Evolutionary conservation across 805 yeast genomes (phyloP).

Genomic region (Metschnikowia sp.): DNA sequence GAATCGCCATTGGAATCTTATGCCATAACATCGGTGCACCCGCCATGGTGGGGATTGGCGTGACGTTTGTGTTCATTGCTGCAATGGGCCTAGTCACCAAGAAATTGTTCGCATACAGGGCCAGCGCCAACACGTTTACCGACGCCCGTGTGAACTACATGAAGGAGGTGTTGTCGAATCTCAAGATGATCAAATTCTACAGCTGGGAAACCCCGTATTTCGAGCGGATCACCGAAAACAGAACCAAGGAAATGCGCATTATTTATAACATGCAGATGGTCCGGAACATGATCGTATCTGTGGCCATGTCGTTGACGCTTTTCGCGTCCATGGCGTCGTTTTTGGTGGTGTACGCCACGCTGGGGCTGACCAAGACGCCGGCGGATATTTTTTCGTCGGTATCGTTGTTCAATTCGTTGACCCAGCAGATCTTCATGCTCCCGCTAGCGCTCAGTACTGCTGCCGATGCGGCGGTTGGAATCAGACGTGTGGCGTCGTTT

Average conservation of each 20-base stretch:
- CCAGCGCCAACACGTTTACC: conserved; percentile 57
- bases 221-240: conserved; percentile 48
- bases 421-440: conserved; percentile 61
- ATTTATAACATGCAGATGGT: conserved; percentile 62
- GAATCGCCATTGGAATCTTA: conserved; percentile 61
- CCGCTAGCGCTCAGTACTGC: conserved; percentile 70
- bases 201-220: conserved; percentile 88
- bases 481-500: conserved; percentile 53
- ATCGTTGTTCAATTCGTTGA: conserved; percentile 60
- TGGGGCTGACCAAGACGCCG: conserved; percentile 38
- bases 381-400: conserved; percentile 69
- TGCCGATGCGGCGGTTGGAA: conserved; percentile 63
- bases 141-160: conserved; percentile 74
- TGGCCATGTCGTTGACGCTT: conserved; percentile 64
- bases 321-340: conserved; percentile 64
- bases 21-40: conserved; percentile 68
- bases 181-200: conserved; percentile 81
- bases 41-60: conserved; percentile 66
- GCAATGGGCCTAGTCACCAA: conserved; percentile 45
- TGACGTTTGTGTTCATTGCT: conserved; percentile 49
- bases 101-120: conserved; percentile 53
- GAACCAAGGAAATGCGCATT: conserved; percentile 59
- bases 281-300: conserved; percentile 56
- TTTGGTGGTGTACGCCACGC: conserved; percentile 34
- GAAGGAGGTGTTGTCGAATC: conserved; percentile 73